Base-by-base conservation (phyloP, 768 basidiomycete genomes). In the Tylopilus rubrobrunneus region DNA sequence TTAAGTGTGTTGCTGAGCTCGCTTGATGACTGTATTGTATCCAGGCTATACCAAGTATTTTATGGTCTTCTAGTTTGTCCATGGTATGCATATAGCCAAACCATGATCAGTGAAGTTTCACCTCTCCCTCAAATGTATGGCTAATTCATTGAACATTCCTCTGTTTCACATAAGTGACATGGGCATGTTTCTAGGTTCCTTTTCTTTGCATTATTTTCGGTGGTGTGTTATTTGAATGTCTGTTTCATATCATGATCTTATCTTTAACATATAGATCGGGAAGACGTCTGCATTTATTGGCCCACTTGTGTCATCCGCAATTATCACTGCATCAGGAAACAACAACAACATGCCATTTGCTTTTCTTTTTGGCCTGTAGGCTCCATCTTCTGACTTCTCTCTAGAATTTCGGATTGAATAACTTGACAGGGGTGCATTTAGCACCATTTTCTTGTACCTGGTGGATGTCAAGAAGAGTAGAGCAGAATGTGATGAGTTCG, bases 11-110 rank as follows among this genome's bases (percentile, higher is more conserved):
- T 19, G 29, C 14, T 9, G 10, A 17, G 6, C 45, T 44, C n/a
- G 28, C 47, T 48, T 45, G 29, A 50, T 37, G 3, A 8, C 47
- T 37, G 21, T 44, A 15, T 36, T 37, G 21, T 44, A 15, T 36
- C 1, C 51, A 86, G 85, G 86, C 56, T 81, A 29, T 87, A 86
- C 62, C 85, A 87, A 60, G 84, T 76, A 11, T 85, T 79, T 63
- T 87, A 84, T 60, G 86, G 86, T 15, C 69, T 89, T 28, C 76
- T 86, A 78, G 84, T 87, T 4, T 87, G 86, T 59, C 86, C 86
- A 4, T 88, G 86, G 86, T 89, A 87, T 64, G 86, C 87, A 42
- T 87, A 88, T 63, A 87, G 86, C 64, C 85, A 88, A 67, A 89
- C 86, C 1, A 86, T 89, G 88, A 89, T 89, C 55, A 85, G 82